Evolutionary conservation across 2,329 filamentous ascomycete species (phyloP).

Genomic region (Fusarium compactum): DNA sequence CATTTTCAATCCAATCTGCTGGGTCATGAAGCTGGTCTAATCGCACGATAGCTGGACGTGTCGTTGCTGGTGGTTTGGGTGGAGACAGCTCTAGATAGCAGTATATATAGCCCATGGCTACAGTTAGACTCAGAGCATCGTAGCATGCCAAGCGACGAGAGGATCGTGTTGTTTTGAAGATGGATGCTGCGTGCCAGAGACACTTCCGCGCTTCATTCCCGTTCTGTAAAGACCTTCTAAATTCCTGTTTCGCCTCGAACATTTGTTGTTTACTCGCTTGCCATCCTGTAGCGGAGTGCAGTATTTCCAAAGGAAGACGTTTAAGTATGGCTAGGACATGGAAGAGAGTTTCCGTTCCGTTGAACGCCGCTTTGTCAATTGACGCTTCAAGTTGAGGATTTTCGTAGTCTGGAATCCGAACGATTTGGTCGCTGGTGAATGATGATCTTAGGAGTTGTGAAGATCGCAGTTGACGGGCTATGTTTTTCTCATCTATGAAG

Average conservation of each 20-base stretch:
- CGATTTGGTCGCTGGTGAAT: rapidly evolving
- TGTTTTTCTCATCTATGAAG: background rate
- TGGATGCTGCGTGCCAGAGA: background rate
- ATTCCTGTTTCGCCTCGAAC: background rate
- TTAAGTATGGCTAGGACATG: background rate
- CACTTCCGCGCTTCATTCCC: rapidly evolving
- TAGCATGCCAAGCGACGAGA: background rate
- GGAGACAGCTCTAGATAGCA: background rate
- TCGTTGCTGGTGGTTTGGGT: rapidly evolving
- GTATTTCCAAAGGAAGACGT: background rate
- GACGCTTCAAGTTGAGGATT: background rate
- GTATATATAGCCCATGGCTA: background rate
- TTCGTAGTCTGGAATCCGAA: rapidly evolving
- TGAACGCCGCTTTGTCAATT: rapidly evolving
- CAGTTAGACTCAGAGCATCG: rapidly evolving
- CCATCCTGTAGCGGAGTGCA: constrained; percentile 2
- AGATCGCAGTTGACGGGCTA: rapidly evolving
- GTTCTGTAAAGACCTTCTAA: rapidly evolving
- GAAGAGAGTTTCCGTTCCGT: rapidly evolving
- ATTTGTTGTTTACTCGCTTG: background rate
- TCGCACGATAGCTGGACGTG: rapidly evolving
- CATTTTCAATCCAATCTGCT: background rate
- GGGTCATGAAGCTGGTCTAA: background rate
- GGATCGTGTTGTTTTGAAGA: background rate
- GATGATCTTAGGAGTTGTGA: background rate